These are phyloP conservation scores for Talaromyces pinophilus DNA, from an alignment of 2,329 filamentous ascomycete genomes.

Conservation along the genomic window DNA sequence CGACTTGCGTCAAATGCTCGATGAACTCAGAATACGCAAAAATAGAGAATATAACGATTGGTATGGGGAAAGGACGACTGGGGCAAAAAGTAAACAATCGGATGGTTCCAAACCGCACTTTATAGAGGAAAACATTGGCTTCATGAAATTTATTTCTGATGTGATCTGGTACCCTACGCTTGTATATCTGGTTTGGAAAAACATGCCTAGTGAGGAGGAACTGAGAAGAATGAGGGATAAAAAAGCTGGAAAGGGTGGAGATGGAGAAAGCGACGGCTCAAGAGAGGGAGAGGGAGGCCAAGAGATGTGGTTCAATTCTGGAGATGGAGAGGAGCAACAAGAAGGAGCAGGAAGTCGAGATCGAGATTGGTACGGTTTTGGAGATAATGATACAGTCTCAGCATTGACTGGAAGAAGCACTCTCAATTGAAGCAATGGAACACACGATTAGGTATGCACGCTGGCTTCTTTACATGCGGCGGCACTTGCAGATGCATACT, in stretches of 20 bases:
- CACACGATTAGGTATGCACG: neutral
- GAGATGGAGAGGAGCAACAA: neutral
- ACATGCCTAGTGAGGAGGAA: neutral
- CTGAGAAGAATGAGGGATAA: neutral
- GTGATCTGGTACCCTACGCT: neutral
- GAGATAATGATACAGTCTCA: neutral
- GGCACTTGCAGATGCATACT: too few species aligned
- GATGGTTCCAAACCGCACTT: neutral
- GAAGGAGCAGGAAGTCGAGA: neutral
- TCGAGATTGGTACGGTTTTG: neutral
- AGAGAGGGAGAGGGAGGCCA: neutral
- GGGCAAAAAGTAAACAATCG: neutral
- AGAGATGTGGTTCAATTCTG: neutral
- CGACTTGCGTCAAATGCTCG: neutral
- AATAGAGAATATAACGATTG: neutral
- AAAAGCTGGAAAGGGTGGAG: neutral
- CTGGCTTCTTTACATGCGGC: neutral
- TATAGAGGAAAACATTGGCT: neutral
- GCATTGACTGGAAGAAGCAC: neutral
- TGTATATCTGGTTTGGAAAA: neutral
- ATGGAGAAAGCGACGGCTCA: neutral
- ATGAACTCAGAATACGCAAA: neutral
- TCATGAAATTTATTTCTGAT: neutral
- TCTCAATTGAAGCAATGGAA: neutral
- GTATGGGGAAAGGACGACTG: neutral